Evolutionary conservation across 2,329 filamentous ascomycete species (phyloP).

Genomic region (Pseudogymnoascus sp.): DNA sequence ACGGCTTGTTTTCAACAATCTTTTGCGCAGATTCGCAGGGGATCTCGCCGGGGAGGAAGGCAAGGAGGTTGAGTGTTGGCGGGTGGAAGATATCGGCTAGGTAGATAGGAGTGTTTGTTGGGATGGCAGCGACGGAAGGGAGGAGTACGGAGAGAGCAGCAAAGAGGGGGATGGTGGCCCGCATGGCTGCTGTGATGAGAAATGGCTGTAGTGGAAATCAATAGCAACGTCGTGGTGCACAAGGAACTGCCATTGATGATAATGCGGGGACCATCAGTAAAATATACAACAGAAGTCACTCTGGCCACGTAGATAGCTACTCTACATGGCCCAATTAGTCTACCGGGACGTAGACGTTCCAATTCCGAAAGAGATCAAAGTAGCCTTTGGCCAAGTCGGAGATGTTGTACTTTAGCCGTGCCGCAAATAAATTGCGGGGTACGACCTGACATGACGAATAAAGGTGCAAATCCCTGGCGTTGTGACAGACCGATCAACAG

Average conservation of each 20-base stretch:
- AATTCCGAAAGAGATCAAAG: not conserved
- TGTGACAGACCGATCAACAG: not conserved
- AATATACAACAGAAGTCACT: not conserved
- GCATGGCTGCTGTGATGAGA: not conserved
- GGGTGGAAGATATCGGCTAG: constrained; percentile 3
- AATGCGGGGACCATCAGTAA: not conserved
- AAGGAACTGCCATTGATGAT: not conserved
- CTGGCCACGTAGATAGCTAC: constrained; percentile 1
- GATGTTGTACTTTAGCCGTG: not conserved
- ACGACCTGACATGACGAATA: not conserved
- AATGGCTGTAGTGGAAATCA: not conserved
- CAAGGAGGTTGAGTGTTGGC: not conserved
- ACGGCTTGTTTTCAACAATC: not conserved
- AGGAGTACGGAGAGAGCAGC: not conserved
- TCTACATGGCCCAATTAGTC: not conserved
- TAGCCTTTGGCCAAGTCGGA: not conserved
- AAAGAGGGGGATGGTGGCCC: not conserved
- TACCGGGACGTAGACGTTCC: not conserved
- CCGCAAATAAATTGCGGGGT: constrained; percentile 1
- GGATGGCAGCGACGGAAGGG: not conserved
- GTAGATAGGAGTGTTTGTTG: constrained; percentile 7
- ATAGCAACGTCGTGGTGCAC: not conserved
- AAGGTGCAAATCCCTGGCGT: not conserved
- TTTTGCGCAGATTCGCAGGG: not conserved
- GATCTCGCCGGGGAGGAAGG: not conserved